These are phyloP conservation scores for Colletotrichum horii DNA, from an alignment of 2,329 filamentous ascomycete genomes.

Conservation along the genomic window DNA sequence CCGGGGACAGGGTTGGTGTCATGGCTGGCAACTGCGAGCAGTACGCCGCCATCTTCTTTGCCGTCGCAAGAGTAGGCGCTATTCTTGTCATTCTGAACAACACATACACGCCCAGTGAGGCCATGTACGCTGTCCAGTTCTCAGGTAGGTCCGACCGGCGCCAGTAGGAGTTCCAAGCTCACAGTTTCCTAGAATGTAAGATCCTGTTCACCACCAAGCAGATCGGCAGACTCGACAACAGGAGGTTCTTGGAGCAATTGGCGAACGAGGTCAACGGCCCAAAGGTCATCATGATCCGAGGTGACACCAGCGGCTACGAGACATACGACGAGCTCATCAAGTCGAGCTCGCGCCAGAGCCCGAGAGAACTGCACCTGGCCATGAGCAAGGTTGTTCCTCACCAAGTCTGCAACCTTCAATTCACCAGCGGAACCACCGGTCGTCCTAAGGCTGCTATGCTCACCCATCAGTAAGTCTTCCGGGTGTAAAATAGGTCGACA, in stretches of 20 bases:
- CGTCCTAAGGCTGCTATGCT: slow-evolving; percentile 77
- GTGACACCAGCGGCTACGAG: slow-evolving; percentile 56
- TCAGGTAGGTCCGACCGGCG: slow-evolving; percentile 52
- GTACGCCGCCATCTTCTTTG: slow-evolving; percentile 80
- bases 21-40: slow-evolving; percentile 83
- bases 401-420: slow-evolving; percentile 76
- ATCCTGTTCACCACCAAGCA: slow-evolving; percentile 74
- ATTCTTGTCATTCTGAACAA: slow-evolving; percentile 82
- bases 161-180: background rate
- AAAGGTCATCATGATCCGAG: slow-evolving; percentile 66
- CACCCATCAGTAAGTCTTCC: slow-evolving; percentile 64
- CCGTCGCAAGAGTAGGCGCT: slow-evolving; percentile 69
- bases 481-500: background rate
- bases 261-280: slow-evolving; percentile 48
- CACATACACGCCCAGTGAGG: slow-evolving; percentile 78
- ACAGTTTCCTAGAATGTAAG: slow-evolving; percentile 62
- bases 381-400: slow-evolving; percentile 64
- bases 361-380: slow-evolving; percentile 55
- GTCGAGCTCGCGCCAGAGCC: slow-evolving; percentile 52
- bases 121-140: slow-evolving; percentile 73
- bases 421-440: slow-evolving; percentile 78
- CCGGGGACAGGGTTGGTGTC: slow-evolving; percentile 74
- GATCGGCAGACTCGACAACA: slow-evolving; percentile 71
- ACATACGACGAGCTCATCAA: slow-evolving; percentile 66
- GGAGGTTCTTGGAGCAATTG: slow-evolving; percentile 60